Conservation (phyloP, 768 basidiomycete species). For the Naganishia vaughanmartiniae region DNA sequence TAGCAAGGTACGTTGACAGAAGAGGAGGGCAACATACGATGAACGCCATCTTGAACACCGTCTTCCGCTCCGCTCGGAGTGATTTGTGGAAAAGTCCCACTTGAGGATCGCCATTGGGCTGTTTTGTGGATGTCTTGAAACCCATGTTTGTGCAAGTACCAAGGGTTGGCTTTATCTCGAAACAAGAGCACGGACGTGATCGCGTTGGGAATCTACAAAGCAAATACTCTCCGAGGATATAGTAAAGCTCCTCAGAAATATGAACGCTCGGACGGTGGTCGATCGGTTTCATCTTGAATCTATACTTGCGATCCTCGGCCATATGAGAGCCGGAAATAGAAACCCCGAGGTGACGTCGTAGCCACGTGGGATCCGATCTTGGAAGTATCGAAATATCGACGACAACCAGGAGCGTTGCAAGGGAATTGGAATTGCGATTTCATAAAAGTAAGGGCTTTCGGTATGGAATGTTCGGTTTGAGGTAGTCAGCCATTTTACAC, state of each 20-base stretch:
- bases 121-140: conserved; percentile 12
- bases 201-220: too few relatives aligned
- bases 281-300: conserved; percentile 8
- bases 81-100: conserved; percentile 35
- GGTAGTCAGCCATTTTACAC: background rate
- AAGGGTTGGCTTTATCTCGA: background rate
- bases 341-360: conserved; percentile 4
- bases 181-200: background rate
- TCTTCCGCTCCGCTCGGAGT: conserved; percentile 37
- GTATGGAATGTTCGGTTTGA: background rate
- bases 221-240: too few relatives aligned
- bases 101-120: conserved; percentile 33
- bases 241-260: too few relatives aligned
- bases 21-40: conserved; percentile 28
- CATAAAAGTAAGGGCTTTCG: background rate
- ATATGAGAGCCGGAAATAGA: background rate
- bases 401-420: background rate
- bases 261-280: background rate
- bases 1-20: background rate
- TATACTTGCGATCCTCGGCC: background rate
- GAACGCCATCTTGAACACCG: conserved; percentile 38
- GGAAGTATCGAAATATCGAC: background rate
- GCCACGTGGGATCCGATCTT: background rate
- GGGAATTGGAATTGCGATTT: background rate
- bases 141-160: background rate